phyloP scores from a whole-genome alignment of 768 basidiomycete genomes.

The Lentinula aciculospora region DNA sequence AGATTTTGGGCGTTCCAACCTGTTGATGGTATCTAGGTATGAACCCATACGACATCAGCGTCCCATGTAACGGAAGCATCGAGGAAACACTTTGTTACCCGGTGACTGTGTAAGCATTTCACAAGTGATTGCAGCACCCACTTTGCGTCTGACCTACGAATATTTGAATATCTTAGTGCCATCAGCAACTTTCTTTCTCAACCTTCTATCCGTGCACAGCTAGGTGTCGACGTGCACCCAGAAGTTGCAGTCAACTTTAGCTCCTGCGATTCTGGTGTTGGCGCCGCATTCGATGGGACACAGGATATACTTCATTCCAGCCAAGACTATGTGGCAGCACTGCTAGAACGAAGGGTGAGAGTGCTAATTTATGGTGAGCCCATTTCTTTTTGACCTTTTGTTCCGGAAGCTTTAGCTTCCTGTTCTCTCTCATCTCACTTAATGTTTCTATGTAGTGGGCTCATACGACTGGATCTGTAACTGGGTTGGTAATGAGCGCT shows the following conservation, averaged over 20 bases:
- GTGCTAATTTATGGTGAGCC: constrained; percentile 54
- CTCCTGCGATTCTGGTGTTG: constrained; percentile 49
- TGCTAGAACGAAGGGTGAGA: constrained; percentile 73
- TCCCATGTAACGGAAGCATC: constrained; percentile 17
- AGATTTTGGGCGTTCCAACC: background rate
- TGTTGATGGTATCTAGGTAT: constrained; percentile 19
- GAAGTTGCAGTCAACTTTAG: constrained; percentile 43
- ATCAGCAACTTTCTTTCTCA: constrained; percentile 17
- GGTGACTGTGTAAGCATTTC: constrained; percentile 16
- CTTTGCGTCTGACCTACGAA: background rate
- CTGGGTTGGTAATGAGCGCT: constrained; percentile 59
- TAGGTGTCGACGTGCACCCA: constrained; percentile 20
- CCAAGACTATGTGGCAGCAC: constrained; percentile 50
- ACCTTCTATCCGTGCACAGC: constrained; percentile 28
- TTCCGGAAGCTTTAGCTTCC: background rate
- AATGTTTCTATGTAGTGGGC: constrained; percentile 40
- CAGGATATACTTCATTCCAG: constrained; percentile 6
- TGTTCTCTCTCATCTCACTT: constrained; percentile 35
- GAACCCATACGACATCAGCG: constrained; percentile 52
- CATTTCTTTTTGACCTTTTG: too few relatives aligned
- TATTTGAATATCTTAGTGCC: background rate
- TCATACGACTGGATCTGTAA: constrained; percentile 56
- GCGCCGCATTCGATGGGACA: constrained; percentile 29
- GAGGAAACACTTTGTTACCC: constrained; percentile 25
- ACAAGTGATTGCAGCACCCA: background rate